A percentile compares a stretch with the other conserved stretches of the same genome.
phyloP scores from a whole-genome alignment of 768 basidiomycete species.

The Paxillus rubicundulus region DNA sequence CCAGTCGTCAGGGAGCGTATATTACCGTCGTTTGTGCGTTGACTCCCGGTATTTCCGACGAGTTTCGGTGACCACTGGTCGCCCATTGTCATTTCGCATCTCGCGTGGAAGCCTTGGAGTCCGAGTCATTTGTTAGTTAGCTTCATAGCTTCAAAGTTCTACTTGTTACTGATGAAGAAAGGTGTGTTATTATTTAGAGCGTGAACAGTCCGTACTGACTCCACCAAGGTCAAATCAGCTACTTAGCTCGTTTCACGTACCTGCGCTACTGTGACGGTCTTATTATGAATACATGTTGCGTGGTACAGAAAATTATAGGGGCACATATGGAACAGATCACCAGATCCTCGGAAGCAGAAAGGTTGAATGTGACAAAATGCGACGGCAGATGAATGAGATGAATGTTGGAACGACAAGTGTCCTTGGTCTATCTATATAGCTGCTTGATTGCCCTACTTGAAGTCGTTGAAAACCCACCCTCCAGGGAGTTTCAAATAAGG shows the following conservation, averaged over 20 bases:
- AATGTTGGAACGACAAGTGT: slow-evolving; percentile 12
- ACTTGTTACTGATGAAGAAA: too few species aligned
- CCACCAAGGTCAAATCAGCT: background rate
- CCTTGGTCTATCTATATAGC: slow-evolving; percentile 8
- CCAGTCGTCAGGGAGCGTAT: too few species aligned
- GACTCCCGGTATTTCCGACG: too few species aligned
- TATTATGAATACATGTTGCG: slow-evolving; percentile 26
- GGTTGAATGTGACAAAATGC: slow-evolving; percentile 22
- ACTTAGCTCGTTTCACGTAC: slow-evolving; percentile 22
- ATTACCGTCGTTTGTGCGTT: too few species aligned
- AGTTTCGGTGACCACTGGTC: too few species aligned
- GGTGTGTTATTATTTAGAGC: too few species aligned
- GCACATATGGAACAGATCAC: slow-evolving; percentile 31
- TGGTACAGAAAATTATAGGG: slow-evolving; percentile 33
- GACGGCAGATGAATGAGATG: slow-evolving; percentile 28
- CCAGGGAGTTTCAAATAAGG: slow-evolving; percentile 70
- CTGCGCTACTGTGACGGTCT: slow-evolving; percentile 27
- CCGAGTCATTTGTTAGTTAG: too few species aligned
- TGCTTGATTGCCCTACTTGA: slow-evolving; percentile 21
- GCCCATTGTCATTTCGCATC: too few species aligned
- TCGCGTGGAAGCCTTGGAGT: too few species aligned
- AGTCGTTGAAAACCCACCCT: slow-evolving; percentile 73
- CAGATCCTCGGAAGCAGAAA: slow-evolving; percentile 14
- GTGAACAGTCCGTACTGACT: too few species aligned
- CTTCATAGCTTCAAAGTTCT: too few species aligned